A percentile compares a stretch with the other conserved stretches of the same genome.
phyloP scores from a whole-genome alignment of 2,329 filamentous ascomycete genomes.

The Cladosporium sp. region DNA sequence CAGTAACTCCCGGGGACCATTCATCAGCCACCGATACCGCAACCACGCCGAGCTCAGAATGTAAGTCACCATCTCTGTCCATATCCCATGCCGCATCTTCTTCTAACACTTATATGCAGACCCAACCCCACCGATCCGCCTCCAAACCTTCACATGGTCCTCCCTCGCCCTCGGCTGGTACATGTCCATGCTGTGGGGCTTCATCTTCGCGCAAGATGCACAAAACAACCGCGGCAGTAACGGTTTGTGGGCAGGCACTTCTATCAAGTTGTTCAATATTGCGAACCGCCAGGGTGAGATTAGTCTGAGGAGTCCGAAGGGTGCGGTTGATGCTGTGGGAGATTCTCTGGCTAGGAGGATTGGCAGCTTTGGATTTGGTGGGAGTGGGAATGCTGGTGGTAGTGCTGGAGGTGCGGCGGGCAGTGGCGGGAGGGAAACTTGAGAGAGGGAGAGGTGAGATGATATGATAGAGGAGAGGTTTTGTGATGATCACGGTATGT shows the following conservation, averaged over 20 bases:
- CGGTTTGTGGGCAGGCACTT: slow-evolving; percentile 91
- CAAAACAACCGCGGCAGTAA: slow-evolving; percentile 76
- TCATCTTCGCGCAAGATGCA: slow-evolving; percentile 85
- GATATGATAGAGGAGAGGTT: background rate
- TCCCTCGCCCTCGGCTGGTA: slow-evolving; percentile 91
- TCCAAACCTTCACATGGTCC: slow-evolving; percentile 94
- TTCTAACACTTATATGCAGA: slow-evolving; percentile 67
- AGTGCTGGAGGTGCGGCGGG: background rate
- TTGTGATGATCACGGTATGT: background rate
- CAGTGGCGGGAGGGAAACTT: background rate
- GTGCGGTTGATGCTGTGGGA: slow-evolving; percentile 89
- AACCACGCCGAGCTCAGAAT: slow-evolving; percentile 4
- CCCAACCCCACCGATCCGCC: slow-evolving; percentile 50
- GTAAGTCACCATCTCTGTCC: slow-evolving; percentile 42
- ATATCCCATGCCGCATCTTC: slow-evolving; percentile 44
- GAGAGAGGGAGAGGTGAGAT: background rate
- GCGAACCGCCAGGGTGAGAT: slow-evolving; percentile 60
- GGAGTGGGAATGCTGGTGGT: slow-evolving; percentile 19
- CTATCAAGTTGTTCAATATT: slow-evolving; percentile 81
- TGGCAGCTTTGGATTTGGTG: slow-evolving; percentile 72
- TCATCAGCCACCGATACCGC: too few species aligned
- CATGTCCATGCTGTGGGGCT: slow-evolving; percentile 88
- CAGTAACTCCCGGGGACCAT: slow-evolving; percentile 11
- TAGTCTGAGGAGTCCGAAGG: slow-evolving; percentile 73
- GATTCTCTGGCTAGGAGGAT: slow-evolving; percentile 86